Conservation (phyloP, 208 protist genomes). For the Crithidia bombi region DNA sequence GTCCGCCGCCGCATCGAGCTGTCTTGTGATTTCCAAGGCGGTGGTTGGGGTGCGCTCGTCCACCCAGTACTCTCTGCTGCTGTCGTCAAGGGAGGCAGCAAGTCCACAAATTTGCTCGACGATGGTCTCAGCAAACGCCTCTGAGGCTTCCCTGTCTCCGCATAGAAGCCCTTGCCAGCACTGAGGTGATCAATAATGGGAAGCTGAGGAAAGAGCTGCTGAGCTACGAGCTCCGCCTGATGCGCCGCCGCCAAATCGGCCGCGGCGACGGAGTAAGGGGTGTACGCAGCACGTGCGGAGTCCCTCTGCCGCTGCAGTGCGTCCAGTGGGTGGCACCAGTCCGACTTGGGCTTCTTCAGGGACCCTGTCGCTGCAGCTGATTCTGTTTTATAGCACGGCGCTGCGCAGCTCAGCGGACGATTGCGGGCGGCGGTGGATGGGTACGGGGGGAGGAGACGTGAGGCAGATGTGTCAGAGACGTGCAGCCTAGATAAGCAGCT, state of each 20-base stretch:
- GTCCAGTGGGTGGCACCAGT: conserved; percentile 6
- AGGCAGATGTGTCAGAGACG: too few species aligned
- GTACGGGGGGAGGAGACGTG: neutral
- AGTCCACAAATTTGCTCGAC: neutral
- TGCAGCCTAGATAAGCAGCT: too few species aligned
- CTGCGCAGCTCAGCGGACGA: neutral
- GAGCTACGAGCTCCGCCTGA: neutral
- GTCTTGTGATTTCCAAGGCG: too few species aligned
- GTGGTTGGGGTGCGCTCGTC: too few species aligned
- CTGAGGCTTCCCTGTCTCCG: neutral
- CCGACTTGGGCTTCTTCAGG: neutral
- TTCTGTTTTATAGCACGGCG: neutral
- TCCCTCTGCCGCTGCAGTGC: conserved; percentile 8
- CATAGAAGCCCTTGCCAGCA: neutral
- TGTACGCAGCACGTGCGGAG: conserved; percentile 7
- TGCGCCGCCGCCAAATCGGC: conserved; percentile 6
- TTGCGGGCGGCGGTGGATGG: neutral
- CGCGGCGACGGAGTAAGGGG: conserved; percentile 5
- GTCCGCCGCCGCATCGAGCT: too few species aligned
- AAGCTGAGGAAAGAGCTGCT: neutral
- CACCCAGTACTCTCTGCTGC: neutral
- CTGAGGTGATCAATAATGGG: neutral
- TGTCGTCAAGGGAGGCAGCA: neutral
- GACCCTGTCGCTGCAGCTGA: neutral
- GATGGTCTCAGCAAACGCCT: neutral